A percentile compares a stretch with the other conserved stretches of the same genome.
These are phyloP conservation scores for Cryptococcus floricola DNA, from an alignment of 1,284 basidiomycete species.

Conservation along the genomic window DNA sequence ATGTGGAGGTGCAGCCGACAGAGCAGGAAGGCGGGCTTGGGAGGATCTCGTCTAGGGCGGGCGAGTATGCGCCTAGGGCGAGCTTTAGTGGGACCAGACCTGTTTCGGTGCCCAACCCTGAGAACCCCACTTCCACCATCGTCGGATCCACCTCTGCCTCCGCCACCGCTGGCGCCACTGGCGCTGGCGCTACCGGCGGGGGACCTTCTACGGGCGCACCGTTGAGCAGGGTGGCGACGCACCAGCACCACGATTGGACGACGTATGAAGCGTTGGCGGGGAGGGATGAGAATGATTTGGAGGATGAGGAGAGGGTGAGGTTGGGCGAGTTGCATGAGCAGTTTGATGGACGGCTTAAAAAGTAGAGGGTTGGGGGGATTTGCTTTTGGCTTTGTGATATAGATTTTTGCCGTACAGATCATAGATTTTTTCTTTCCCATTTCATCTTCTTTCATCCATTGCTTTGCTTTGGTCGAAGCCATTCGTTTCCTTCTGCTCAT, in stretches of 20 bases:
- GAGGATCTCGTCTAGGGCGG: slow-evolving; percentile 8
- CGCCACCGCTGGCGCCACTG: too few species aligned
- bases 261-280: slow-evolving; percentile 34
- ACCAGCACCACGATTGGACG: slow-evolving; percentile 28
- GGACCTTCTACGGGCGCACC: neutral
- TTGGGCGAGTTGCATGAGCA: slow-evolving; percentile 29
- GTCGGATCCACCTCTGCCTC: neutral
- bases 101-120: neutral
- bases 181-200: neutral
- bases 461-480: too few species aligned
- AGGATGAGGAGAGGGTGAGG: slow-evolving; percentile 34
- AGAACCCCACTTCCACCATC: neutral
- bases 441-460: too few species aligned
- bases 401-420: too few species aligned
- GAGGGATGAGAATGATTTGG: slow-evolving; percentile 35
- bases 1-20: slow-evolving; percentile 12
- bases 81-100: too few species aligned
- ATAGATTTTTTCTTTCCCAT: too few species aligned
- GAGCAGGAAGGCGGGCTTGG: slow-evolving; percentile 18
- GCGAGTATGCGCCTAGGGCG: neutral
- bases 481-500: too few species aligned
- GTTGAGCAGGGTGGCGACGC: slow-evolving; percentile 7
- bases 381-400: neutral
- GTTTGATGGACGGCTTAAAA: slow-evolving; percentile 28
- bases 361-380: slow-evolving; percentile 5